phyloP scores from a whole-genome alignment of 2,329 filamentous ascomycete species.

The Arthrobotrys musiformis region DNA sequence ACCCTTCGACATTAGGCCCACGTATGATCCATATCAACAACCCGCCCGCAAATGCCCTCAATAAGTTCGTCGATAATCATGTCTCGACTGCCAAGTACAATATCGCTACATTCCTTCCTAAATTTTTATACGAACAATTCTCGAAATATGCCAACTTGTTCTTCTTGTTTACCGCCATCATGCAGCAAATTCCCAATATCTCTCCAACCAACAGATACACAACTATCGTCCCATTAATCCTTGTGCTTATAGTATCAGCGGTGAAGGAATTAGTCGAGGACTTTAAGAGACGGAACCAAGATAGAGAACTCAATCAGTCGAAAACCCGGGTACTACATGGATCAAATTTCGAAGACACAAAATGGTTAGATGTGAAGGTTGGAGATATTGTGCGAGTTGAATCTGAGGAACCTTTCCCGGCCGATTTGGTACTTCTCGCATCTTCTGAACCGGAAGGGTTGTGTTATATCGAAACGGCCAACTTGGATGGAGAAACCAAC shows the following conservation, averaged over 20 bases:
- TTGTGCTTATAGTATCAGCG: constrained; percentile 93
- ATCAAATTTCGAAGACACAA: constrained; percentile 83
- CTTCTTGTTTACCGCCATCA: constrained; percentile 94
- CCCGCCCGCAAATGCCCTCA: constrained; percentile 84
- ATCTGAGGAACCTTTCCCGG: constrained; percentile 93
- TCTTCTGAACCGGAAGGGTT: constrained; percentile 97
- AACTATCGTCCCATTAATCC: constrained; percentile 90
- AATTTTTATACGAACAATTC: constrained; percentile 98
- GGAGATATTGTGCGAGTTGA: constrained; percentile 93
- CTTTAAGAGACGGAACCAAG: constrained; percentile 85
- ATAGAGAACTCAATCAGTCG: constrained; percentile 86
- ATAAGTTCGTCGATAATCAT: constrained; percentile 95
- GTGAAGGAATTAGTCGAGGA: constrained; percentile 95
- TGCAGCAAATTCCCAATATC: constrained; percentile 95
- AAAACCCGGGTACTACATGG: constrained; percentile 85
- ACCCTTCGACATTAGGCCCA: constrained; percentile 90
- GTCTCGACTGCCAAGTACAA: constrained; percentile 99
- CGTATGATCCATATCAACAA: constrained; percentile 97
- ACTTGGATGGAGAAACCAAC: constrained; percentile 97
- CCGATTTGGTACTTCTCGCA: constrained; percentile 89
- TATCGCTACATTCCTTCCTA: constrained; percentile 87
- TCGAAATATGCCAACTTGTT: constrained; percentile 99
- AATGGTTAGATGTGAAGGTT: constrained; percentile 92
- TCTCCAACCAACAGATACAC: constrained; percentile 96
- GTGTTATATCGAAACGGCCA: constrained; percentile 98